phyloP scores from a whole-genome alignment of 2,329 filamentous ascomycete genomes.

The Verruconis gallopava region DNA sequence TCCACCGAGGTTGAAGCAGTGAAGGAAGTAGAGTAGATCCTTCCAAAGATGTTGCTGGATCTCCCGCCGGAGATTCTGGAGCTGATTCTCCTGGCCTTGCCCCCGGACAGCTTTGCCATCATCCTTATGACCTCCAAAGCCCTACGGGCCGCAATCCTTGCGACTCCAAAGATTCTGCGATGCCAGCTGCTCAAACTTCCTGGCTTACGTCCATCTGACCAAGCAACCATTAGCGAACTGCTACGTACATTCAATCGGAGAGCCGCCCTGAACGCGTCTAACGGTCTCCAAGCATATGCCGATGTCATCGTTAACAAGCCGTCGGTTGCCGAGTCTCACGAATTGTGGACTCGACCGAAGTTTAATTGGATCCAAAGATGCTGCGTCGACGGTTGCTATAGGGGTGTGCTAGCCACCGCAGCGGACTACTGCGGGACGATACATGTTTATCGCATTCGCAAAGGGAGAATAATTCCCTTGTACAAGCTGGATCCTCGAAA shows the following conservation, averaged over 20 bases:
- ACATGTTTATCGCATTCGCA: slow-evolving; percentile 4
- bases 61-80: slow-evolving; percentile 7
- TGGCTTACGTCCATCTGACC: slow-evolving; percentile 2
- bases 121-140: slow-evolving; percentile 8
- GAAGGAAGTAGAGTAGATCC: too few species aligned
- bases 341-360: slow-evolving; percentile 2
- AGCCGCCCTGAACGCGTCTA: not conserved
- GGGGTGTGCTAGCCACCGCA: not conserved
- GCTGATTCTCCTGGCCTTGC: slow-evolving; percentile 1
- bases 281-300: slow-evolving; percentile 1
- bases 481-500: not conserved
- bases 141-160: not conserved
- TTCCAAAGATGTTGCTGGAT: slow-evolving; percentile 6
- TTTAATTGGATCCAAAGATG: not conserved
- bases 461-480: not conserved
- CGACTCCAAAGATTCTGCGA: slow-evolving; percentile 5
- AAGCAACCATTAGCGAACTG: not conserved
- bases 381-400: not conserved
- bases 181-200: slow-evolving; percentile 4
- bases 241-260: not conserved
- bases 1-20: too few species aligned
- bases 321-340: not conserved
- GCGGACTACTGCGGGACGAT: not conserved
- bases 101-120: slow-evolving; percentile 2
- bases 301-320: slow-evolving; percentile 1